phyloP scores from a whole-genome alignment of 345 rosid species.

The Melaleuca alternifolia region DNA sequence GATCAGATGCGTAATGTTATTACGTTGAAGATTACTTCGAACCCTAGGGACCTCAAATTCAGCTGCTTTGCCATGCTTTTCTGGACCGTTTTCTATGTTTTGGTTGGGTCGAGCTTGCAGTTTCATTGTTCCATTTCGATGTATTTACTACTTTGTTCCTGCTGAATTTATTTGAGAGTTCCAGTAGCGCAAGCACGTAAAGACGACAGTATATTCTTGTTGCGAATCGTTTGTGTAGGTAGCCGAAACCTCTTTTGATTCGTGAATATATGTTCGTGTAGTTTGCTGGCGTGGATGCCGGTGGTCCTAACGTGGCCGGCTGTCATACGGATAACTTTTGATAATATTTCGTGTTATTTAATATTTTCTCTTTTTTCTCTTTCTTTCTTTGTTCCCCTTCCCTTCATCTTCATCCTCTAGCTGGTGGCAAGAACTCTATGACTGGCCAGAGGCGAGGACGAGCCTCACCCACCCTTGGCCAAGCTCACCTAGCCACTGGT shows the following conservation, averaged over 20 bases:
- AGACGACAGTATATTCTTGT: background rate
- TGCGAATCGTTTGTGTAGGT: background rate
- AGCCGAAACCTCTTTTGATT: background rate
- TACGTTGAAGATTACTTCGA: background rate
- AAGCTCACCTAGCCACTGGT: too few relatives aligned
- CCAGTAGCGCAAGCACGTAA: background rate
- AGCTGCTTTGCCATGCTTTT: background rate
- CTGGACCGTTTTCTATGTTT: background rate
- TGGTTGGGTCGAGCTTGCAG: background rate
- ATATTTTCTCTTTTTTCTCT: too few relatives aligned
- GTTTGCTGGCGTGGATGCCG: too few relatives aligned
- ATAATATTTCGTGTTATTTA: too few relatives aligned
- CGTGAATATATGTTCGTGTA: background rate
- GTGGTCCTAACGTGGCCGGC: too few relatives aligned
- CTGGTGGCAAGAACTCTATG: too few relatives aligned
- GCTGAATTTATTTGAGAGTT: background rate
- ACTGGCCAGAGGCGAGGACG: too few relatives aligned
- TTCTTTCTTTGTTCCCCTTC: too few relatives aligned
- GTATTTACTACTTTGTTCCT: background rate
- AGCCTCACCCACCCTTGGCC: too few relatives aligned
- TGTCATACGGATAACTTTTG: too few relatives aligned
- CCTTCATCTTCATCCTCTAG: too few relatives aligned
- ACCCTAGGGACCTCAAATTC: background rate
- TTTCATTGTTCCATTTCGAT: background rate
- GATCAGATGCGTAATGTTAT: background rate